These are phyloP conservation scores for Buddleja alternifolia DNA, from an alignment of 257 asterid genomes.

Conservation along the genomic window DNA sequence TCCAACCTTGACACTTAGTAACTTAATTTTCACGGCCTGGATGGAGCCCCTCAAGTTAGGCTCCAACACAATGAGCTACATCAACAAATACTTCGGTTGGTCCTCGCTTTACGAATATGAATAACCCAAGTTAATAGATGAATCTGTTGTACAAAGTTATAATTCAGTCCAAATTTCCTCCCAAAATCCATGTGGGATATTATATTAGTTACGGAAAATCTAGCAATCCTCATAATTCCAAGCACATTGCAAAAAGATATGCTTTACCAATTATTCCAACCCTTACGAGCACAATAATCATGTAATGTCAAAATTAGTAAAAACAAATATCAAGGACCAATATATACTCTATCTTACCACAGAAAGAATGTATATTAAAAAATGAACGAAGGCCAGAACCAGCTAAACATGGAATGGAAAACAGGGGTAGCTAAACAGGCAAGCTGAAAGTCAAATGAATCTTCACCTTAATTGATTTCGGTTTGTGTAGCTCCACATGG, in stretches of 20 bases:
- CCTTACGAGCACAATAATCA: neutral
- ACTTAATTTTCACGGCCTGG: no score
- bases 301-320: neutral
- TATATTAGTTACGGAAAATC: no score
- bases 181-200: no score
- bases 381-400: neutral
- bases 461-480: constrained; percentile 74
- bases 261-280: neutral
- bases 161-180: no score
- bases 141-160: no score
- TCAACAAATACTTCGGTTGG: no score
- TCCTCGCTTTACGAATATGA: no score
- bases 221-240: no score
- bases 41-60: no score
- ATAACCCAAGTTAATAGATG: no score
- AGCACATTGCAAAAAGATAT: neutral
- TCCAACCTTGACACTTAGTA: neutral
- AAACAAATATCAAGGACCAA: neutral
- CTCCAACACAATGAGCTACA: no score
- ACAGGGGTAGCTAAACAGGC: neutral
- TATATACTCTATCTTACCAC: neutral
- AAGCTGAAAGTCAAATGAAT: neutral
- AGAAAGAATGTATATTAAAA: neutral
- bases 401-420: neutral
- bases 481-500: constrained; percentile 71